Conservation (phyloP, 768 basidiomycete genomes). For the Boletus reticuloceps region DNA sequence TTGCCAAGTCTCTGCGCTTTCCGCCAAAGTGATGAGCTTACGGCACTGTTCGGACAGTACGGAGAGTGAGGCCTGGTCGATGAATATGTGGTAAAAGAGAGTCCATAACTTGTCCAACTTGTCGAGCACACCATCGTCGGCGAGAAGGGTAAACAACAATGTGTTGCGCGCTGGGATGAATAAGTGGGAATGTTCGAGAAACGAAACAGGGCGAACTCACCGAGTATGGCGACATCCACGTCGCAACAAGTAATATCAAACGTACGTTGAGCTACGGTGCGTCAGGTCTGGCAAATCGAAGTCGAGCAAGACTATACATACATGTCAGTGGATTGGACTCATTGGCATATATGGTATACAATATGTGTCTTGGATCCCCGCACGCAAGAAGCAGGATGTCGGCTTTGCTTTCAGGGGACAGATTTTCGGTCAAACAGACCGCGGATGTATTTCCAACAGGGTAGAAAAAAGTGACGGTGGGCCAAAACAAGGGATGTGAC, state of each 20-base stretch:
- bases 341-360: constrained; percentile 42
- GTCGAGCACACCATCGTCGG: constrained; percentile 13
- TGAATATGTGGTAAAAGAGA: constrained; percentile 24
- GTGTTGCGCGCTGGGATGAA: constrained; percentile 24
- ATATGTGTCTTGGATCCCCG: constrained; percentile 51
- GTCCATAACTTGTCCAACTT: constrained; percentile 22
- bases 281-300: not conserved
- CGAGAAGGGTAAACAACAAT: constrained; percentile 25
- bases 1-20: constrained; percentile 18
- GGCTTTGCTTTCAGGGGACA: constrained; percentile 40
- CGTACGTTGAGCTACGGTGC: constrained; percentile 5
- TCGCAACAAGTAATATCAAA: constrained; percentile 32
- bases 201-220: constrained; percentile 3
- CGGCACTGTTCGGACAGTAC: constrained; percentile 23
- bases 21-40: constrained; percentile 22
- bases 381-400: constrained; percentile 51
- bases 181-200: not conserved
- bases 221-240: constrained; percentile 25
- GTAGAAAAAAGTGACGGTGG: constrained; percentile 44
- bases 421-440: constrained; percentile 44
- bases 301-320: not conserved
- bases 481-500: constrained; percentile 19
- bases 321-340: constrained; percentile 3
- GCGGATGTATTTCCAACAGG: constrained; percentile 60
- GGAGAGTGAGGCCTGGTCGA: constrained; percentile 18